These are phyloP conservation scores for Paxillus involutus DNA, from an alignment of 768 basidiomycete species.

Conservation along the genomic window DNA sequence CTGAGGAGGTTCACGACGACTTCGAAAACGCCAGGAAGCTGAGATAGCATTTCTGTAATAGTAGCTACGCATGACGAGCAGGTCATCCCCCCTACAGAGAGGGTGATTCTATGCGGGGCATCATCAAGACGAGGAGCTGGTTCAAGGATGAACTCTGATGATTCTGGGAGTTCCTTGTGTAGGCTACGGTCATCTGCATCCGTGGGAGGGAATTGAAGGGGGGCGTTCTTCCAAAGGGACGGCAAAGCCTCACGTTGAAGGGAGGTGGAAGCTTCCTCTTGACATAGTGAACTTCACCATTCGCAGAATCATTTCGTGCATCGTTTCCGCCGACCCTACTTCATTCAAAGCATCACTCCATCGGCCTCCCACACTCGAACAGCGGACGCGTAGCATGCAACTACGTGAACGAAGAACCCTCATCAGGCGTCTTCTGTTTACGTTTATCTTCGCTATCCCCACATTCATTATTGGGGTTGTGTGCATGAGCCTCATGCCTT, in stretches of 20 bases:
- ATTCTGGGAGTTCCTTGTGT: neutral
- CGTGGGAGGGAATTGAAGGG: neutral
- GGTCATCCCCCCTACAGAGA: constrained; percentile 77
- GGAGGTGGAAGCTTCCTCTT: constrained; percentile 21
- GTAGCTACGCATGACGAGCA: constrained; percentile 66
- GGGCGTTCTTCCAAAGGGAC: constrained; percentile 4
- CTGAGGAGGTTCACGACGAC: constrained; percentile 59
- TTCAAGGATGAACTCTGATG: neutral
- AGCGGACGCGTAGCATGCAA: constrained; percentile 57
- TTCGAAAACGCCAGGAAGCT: constrained; percentile 51
- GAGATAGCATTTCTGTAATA: constrained; percentile 49
- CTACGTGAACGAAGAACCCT: constrained; percentile 54
- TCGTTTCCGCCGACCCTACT: constrained; percentile 41
- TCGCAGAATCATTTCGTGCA: constrained; percentile 53
- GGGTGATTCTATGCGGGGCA: constrained; percentile 35
- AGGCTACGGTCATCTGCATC: neutral
- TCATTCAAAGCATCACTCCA: constrained; percentile 46
- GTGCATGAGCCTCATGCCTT: constrained; percentile 66
- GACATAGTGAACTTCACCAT: constrained; percentile 56
- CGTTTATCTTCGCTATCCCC: constrained; percentile 68
- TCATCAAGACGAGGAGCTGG: neutral
- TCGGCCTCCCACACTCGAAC: constrained; percentile 58
- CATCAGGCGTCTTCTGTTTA: constrained; percentile 53
- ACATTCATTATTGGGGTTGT: constrained; percentile 79
- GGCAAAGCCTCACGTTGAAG: constrained; percentile 18